Evolutionary conservation across 176 grass and related monocot genomes (phyloP).

Genomic region (Oryza australiensis): DNA sequence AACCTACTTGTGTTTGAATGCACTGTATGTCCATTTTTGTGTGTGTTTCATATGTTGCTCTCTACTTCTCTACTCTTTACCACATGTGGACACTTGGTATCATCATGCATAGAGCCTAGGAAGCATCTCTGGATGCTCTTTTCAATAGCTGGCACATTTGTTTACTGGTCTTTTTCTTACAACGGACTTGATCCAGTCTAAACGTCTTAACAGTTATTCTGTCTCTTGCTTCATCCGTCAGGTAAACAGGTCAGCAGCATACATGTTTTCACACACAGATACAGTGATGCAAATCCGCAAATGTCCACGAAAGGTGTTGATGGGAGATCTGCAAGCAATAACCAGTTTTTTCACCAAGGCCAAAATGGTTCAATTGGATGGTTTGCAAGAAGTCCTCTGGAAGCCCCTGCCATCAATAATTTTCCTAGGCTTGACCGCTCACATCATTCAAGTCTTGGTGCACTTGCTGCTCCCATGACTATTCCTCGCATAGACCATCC

Average conservation of each 20-base stretch:
- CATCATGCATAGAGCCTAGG: slow-evolving; percentile 1
- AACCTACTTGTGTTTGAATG: slow-evolving; percentile 8
- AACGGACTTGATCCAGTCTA: slow-evolving; percentile 12
- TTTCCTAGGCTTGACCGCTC: slow-evolving; percentile 35
- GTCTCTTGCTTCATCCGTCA: slow-evolving; percentile 33
- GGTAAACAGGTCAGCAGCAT: slow-evolving; percentile 44
- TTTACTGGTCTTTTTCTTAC: slow-evolving; percentile 12
- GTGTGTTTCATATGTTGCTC: neutral
- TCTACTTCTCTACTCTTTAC: slow-evolving; percentile 8
- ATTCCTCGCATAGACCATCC: slow-evolving; percentile 39
- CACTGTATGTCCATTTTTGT: neutral
- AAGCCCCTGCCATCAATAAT: slow-evolving; percentile 33
- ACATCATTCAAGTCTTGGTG: slow-evolving; percentile 31
- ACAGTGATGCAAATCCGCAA: slow-evolving; percentile 1
- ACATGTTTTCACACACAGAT: slow-evolving; percentile 39
- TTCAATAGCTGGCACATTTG: slow-evolving; percentile 13
- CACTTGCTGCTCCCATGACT: slow-evolving; percentile 39
- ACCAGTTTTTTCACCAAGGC: slow-evolving; percentile 42
- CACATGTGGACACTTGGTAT: slow-evolving; percentile 1
- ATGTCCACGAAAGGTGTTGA: slow-evolving; percentile 41
- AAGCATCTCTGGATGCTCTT: neutral
- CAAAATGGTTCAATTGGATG: slow-evolving; percentile 44
- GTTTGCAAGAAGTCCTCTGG: slow-evolving; percentile 41
- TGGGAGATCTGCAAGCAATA: slow-evolving; percentile 30
- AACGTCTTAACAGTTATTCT: slow-evolving; percentile 12